Conservation (phyloP, 2,329 filamentous ascomycete genomes). For the Pseudogymnoascus sp. region DNA sequence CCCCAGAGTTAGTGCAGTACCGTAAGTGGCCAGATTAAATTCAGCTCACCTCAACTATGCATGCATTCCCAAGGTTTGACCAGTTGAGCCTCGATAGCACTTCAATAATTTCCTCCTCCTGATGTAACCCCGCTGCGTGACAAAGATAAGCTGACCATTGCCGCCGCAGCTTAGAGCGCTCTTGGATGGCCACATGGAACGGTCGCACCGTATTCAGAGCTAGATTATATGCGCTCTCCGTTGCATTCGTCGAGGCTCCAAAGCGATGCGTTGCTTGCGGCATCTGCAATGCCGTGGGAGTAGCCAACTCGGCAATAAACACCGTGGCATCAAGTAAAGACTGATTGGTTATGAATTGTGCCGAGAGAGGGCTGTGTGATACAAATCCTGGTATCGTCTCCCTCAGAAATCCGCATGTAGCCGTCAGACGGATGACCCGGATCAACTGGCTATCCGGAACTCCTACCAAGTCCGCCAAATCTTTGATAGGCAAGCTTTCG, state of each 20-base stretch:
- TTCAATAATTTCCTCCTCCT: conserved; percentile 19
- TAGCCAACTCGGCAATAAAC: conserved; percentile 31
- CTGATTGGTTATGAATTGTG: conserved; percentile 29
- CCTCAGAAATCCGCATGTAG: conserved; percentile 29
- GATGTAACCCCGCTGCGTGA: conserved; percentile 15
- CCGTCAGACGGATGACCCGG: conserved; percentile 30
- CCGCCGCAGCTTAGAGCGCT: conserved; percentile 24
- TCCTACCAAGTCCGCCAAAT: conserved; percentile 34
- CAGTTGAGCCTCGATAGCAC: conserved; percentile 25
- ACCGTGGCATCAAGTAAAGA: conserved; percentile 31
- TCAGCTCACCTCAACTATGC: conserved; percentile 22
- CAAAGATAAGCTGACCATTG: conserved; percentile 29
- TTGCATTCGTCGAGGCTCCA: not conserved
- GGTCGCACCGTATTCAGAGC: conserved; percentile 17
- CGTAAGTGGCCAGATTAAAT: not conserved
- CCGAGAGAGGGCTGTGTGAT: conserved; percentile 33
- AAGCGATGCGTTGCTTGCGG: conserved; percentile 19
- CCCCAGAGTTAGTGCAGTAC: not conserved
- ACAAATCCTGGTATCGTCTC: conserved; percentile 28
- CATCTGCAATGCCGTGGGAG: conserved; percentile 31
- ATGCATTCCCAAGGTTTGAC: conserved; percentile 22
- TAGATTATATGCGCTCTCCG: conserved; percentile 17
- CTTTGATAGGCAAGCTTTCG: conserved; percentile 29
- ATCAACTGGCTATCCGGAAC: conserved; percentile 32
- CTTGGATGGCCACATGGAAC: conserved; percentile 14